A percentile compares a stretch with the other conserved stretches of the same genome.
phyloP scores from a whole-genome alignment of 148 eudicot genomes.

The Rhododendron ovatum region DNA sequence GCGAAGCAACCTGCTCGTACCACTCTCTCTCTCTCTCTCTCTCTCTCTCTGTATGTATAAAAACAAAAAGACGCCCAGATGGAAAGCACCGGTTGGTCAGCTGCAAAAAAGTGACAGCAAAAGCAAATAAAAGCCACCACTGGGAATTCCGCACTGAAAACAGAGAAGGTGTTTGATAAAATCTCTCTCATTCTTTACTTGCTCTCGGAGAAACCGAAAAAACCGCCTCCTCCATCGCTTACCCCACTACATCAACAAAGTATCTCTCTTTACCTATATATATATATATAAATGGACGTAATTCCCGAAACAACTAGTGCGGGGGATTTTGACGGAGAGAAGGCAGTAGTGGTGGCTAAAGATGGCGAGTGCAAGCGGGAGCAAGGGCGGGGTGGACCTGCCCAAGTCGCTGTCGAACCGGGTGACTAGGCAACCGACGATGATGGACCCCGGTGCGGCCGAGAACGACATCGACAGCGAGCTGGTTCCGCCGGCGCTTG shows the following conservation, averaged over 20 bases:
- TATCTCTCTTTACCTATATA: constrained; percentile 14
- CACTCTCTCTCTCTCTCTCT: too few relatives aligned
- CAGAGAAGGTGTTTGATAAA: background rate
- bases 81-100: background rate
- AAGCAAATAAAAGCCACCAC: background rate
- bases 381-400: constrained; percentile 35
- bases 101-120: background rate
- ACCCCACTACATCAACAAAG: constrained; percentile 35
- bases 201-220: constrained; percentile 26
- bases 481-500: constrained; percentile 84
- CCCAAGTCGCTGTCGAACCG: constrained; percentile 39
- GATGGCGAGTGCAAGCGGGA: constrained; percentile 83
- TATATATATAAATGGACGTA: background rate
- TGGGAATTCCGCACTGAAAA: background rate
- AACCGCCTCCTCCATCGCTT: background rate
- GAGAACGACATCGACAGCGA: constrained; percentile 63
- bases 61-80: background rate
- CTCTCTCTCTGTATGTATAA: too few relatives aligned
- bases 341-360: background rate
- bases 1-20: background rate
- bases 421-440: constrained; percentile 39
- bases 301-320: background rate
- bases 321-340: background rate
- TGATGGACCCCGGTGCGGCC: constrained; percentile 37
- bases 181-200: constrained; percentile 29